phyloP scores from a whole-genome alignment of 192 early-diverging fungal species.

The Chytriomyces sp. region DNA sequence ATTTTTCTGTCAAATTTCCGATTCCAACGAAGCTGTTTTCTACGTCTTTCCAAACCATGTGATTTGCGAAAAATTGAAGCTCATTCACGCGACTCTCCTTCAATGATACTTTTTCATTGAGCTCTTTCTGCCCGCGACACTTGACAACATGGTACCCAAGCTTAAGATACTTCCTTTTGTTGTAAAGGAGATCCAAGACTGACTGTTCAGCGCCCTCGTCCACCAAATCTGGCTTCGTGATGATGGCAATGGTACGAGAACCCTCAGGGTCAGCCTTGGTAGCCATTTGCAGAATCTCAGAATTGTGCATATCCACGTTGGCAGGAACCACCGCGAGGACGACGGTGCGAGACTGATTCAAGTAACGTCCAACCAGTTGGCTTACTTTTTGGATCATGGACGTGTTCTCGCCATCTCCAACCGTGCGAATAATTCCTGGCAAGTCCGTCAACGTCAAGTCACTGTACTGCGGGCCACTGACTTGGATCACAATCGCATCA shows the following conservation, averaged over 20 bases:
- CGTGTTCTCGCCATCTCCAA: slow-evolving; percentile 14
- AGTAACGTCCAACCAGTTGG: slow-evolving; percentile 26
- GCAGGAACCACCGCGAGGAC: slow-evolving; percentile 42
- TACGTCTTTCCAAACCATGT: background rate
- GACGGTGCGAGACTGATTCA: slow-evolving; percentile 28
- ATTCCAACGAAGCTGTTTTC: slow-evolving; percentile 6
- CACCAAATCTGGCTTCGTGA: slow-evolving; percentile 41
- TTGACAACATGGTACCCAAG: slow-evolving; percentile 36
- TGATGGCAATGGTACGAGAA: slow-evolving; percentile 31
- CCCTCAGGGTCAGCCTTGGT: slow-evolving; percentile 28
- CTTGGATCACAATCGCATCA: slow-evolving; percentile 29
- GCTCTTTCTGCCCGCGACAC: slow-evolving; percentile 24
- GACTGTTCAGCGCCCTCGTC: slow-evolving; percentile 16
- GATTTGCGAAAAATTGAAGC: slow-evolving; percentile 16
- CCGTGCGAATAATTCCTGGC: slow-evolving; percentile 35
- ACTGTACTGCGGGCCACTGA: slow-evolving; percentile 21
- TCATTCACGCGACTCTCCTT: slow-evolving; percentile 1
- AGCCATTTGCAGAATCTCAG: slow-evolving; percentile 29
- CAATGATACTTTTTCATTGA: slow-evolving; percentile 3
- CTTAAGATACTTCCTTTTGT: slow-evolving; percentile 18
- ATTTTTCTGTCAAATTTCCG: slow-evolving; percentile 4
- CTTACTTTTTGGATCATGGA: slow-evolving; percentile 28
- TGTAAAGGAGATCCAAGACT: slow-evolving; percentile 19
- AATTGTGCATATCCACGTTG: slow-evolving; percentile 35
- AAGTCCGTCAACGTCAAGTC: slow-evolving; percentile 37